Conservation (phyloP, 345 rosid species). For the Salix caprea region DNA sequence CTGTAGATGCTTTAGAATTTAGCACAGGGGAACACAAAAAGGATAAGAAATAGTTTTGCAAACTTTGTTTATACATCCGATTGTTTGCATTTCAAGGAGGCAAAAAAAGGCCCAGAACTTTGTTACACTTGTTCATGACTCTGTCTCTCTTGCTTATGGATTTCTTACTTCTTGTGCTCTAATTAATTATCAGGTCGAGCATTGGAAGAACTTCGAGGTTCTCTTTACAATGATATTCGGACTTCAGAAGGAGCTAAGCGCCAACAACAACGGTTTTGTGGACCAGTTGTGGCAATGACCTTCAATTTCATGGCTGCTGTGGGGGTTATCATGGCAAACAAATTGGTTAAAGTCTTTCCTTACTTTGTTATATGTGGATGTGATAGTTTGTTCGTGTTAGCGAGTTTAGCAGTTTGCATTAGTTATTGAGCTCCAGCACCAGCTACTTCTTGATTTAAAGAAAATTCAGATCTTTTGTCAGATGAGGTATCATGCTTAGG, state of each 20-base stretch:
- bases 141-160: not conserved
- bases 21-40: too few species aligned
- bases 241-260: slow-evolving; percentile 85
- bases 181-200: slow-evolving; percentile 54
- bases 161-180: not conserved
- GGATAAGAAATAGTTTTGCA: too few species aligned
- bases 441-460: too few species aligned
- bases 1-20: too few species aligned
- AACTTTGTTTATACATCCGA: too few species aligned
- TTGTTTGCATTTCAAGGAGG: too few species aligned
- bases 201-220: slow-evolving; percentile 77
- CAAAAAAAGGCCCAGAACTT: too few species aligned
- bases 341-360: slow-evolving; percentile 41
- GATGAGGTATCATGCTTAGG: too few species aligned
- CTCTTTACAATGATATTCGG: slow-evolving; percentile 74
- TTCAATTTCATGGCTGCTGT: slow-evolving; percentile 88
- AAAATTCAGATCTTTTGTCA: too few species aligned
- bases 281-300: slow-evolving; percentile 77
- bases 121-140: not conserved
- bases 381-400: too few species aligned
- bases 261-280: slow-evolving; percentile 78
- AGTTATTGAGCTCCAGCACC: too few species aligned
- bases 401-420: not conserved
- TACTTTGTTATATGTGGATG: not conserved
- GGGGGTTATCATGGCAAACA: slow-evolving; percentile 79